These are phyloP conservation scores for Solanum corneliomulleri DNA, from an alignment of 257 asterid species.

Conservation along the genomic window DNA sequence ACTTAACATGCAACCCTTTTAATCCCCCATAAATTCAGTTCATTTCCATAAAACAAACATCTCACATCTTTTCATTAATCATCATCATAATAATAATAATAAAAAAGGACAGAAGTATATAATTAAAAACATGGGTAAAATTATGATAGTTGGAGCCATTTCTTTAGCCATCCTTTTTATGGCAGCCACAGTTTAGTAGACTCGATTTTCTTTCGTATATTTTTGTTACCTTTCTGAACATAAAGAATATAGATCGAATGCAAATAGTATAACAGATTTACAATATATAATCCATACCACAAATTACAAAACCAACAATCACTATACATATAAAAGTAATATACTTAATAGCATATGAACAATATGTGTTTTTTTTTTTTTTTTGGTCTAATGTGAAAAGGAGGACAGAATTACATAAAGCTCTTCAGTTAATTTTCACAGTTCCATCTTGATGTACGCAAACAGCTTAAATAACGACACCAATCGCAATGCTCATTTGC, in stretches of 20 bases:
- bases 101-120: neutral
- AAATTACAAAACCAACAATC: neutral
- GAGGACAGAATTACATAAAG: neutral
- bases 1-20: slow-evolving; percentile 17
- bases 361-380: neutral
- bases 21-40: neutral
- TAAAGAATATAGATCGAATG: neutral
- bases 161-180: slow-evolving; percentile 14
- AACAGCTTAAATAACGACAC: slow-evolving; percentile 88
- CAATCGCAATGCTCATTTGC: slow-evolving; percentile 66
- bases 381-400: neutral
- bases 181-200: neutral
- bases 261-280: neutral
- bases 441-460: slow-evolving; percentile 83
- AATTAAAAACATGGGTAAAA: slow-evolving; percentile 12
- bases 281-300: neutral
- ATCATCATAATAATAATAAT: neutral
- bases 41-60: neutral
- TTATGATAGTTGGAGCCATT: neutral
- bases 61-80: neutral
- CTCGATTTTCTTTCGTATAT: no score
- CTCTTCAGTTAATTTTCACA: slow-evolving; percentile 33
- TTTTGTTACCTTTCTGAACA: neutral
- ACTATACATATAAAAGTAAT: slow-evolving; percentile 7
- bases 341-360: neutral